Evolutionary conservation across 228 moss, liverwort and hornwort species (phyloP), one percentile per base, ranked within the genome.

Genomic region (Sphagnum magellanicum): DNA sequence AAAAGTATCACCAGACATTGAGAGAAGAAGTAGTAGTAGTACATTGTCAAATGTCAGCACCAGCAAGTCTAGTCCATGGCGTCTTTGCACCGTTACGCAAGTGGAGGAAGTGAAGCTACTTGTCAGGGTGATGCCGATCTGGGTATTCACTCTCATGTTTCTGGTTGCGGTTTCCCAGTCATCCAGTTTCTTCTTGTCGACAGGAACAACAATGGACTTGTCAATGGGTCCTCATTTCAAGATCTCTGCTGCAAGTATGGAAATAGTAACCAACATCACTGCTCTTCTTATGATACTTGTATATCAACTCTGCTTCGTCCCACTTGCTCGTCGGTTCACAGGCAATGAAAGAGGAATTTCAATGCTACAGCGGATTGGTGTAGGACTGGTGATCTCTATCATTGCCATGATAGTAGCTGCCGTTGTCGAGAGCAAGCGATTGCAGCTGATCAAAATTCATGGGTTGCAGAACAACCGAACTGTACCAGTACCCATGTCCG

Each of bases 81-180:
- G 52, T 3, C 70, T 90, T 6, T 87, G 85, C 79, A 75, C 84
- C 0, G 90, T 93, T 4, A 90, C 90, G 0, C 74, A 81, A 10
- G 89, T 90, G 3, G 93, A 93, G 61, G 93, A 93, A 72, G 87
- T 90, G 71, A 93, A 93, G 52, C 79, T 84, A 7, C 74, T 93
- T 4, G 70, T 60, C 10, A 77, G 75, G 0, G 75, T 93, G 11
- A 53, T 84, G 51, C 90, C 90, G 0, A 53, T 90, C 6, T 93
- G 90, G 81, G 0, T 77, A 0, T 62, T 89, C 0, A 87, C 84
- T 0, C 72, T 93, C 47, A 73, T 81, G 66, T 89, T 87, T 68
- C 10, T 78, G 1, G 81, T 89, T 6, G 81, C 81, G 0, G 8
- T 55, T 6, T 78, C 84, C 14, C 93, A 93, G 57, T 7, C 81